phyloP scores from a whole-genome alignment of 305 asterid genomes.

The Fraxinus floribunda region DNA sequence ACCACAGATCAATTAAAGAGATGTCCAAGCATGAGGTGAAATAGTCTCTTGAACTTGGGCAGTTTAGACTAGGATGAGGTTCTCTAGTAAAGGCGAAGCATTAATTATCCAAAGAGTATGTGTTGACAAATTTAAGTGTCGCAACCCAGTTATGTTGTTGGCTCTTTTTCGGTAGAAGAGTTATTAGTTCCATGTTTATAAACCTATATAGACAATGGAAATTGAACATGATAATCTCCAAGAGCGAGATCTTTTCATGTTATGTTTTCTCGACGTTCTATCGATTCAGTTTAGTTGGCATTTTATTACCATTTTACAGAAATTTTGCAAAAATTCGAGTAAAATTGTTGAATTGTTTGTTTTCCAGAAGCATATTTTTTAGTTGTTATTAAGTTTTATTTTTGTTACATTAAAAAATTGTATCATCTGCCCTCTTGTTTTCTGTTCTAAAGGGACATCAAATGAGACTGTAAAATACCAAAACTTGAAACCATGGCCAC shows the following conservation, averaged over 20 bases:
- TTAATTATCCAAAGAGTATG: conserved; percentile 26
- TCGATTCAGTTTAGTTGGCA: not conserved
- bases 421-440: not conserved
- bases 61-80: conserved; percentile 35
- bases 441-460: not conserved
- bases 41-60: conserved; percentile 15
- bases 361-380: not conserved
- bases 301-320: not conserved
- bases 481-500: not conserved
- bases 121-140: conserved; percentile 4
- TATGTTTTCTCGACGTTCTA: conserved; percentile 19
- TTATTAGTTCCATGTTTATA: conserved; percentile 18
- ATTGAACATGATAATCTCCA: conserved; percentile 30
- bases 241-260: conserved; percentile 33
- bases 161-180: conserved; percentile 35
- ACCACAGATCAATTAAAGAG: not conserved
- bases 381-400: not conserved
- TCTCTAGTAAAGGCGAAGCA: conserved; percentile 25
- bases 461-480: not conserved
- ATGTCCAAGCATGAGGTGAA: conserved; percentile 15
- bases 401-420: too few species aligned
- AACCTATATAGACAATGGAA: conserved; percentile 28
- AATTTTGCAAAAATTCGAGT: not conserved
- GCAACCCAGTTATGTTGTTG: conserved; percentile 23
- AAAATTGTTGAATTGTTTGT: not conserved